Evolutionary conservation across 345 rosid genomes (phyloP).

Genomic region (Barbarea vulgaris): DNA sequence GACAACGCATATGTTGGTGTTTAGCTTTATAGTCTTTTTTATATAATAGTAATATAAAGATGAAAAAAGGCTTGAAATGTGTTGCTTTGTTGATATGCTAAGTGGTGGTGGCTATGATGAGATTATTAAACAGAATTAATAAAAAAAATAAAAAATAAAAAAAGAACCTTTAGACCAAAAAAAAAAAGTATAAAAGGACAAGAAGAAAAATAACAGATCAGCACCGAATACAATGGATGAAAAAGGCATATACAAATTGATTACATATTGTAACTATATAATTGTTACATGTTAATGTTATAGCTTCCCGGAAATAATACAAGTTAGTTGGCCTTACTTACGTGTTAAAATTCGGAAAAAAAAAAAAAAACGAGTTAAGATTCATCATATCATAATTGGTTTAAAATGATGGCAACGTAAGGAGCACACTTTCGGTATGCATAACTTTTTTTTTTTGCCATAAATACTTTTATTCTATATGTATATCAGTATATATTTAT

Average conservation of each 20-base stretch:
- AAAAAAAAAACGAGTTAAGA: background rate
- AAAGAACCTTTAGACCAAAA: constrained; percentile 5
- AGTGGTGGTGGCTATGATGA: constrained; percentile 26
- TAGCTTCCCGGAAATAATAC: background rate
- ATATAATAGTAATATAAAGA: background rate
- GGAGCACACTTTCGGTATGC: background rate
- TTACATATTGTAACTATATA: background rate
- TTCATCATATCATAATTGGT: background rate
- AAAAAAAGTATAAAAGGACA: constrained; percentile 10
- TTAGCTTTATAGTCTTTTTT: constrained; percentile 30
- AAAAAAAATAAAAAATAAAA: background rate
- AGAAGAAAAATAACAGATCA: background rate
- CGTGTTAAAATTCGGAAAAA: background rate
- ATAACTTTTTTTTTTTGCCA: background rate
- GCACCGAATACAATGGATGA: constrained; percentile 27
- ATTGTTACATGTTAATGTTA: no score
- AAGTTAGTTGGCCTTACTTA: background rate
- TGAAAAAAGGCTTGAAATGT: constrained; percentile 20
- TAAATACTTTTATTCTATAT: background rate
- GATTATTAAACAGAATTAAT: constrained; percentile 12
- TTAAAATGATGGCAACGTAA: background rate
- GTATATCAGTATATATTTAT: background rate
- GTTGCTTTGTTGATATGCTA: constrained; percentile 36
- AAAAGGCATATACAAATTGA: background rate
- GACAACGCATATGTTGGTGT: constrained; percentile 27